Evolutionary conservation across 2,329 filamentous ascomycete species (phyloP).

Genomic region (Cytospora schulzeri): DNA sequence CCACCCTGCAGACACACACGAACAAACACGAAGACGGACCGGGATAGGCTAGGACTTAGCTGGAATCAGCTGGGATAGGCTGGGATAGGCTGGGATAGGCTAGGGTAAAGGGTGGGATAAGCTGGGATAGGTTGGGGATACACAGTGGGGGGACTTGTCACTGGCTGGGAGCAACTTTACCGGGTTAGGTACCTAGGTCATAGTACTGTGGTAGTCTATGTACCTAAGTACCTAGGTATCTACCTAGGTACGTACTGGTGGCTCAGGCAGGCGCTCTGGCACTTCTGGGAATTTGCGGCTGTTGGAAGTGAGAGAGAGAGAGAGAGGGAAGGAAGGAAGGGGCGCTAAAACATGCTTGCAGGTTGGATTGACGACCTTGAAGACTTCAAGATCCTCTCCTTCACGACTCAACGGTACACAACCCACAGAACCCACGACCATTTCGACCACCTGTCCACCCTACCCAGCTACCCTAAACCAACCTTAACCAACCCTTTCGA

Average conservation of each 20-base stretch:
- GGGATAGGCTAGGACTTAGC: neutral
- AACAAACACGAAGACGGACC: neutral
- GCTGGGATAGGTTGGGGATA: neutral
- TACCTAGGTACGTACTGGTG: too few species aligned
- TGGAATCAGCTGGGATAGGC: too few species aligned
- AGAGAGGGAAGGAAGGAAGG: neutral
- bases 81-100: neutral
- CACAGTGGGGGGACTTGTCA: too few species aligned
- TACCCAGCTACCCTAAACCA: too few species aligned
- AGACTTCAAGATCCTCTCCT: neutral
- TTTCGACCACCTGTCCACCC: neutral
- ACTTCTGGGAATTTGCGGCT: neutral
- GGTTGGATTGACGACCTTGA: neutral
- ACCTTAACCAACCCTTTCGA: neutral
- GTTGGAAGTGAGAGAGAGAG: too few species aligned
- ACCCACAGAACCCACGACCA: neutral
- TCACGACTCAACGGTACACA: neutral
- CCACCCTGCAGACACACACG: slow-evolving; percentile 5
- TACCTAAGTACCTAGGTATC: too few species aligned
- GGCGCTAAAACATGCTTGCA: neutral
- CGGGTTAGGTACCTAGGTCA: too few species aligned
- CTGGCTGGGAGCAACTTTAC: too few species aligned
- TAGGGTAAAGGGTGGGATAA: too few species aligned
- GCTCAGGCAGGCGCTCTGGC: too few species aligned
- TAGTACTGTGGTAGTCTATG: too few species aligned